A percentile compares a stretch with the other conserved stretches of the same genome.
These are phyloP conservation scores for Cystobasidium ongulense DNA, from an alignment of 768 basidiomycete species.

Conservation along the genomic window DNA sequence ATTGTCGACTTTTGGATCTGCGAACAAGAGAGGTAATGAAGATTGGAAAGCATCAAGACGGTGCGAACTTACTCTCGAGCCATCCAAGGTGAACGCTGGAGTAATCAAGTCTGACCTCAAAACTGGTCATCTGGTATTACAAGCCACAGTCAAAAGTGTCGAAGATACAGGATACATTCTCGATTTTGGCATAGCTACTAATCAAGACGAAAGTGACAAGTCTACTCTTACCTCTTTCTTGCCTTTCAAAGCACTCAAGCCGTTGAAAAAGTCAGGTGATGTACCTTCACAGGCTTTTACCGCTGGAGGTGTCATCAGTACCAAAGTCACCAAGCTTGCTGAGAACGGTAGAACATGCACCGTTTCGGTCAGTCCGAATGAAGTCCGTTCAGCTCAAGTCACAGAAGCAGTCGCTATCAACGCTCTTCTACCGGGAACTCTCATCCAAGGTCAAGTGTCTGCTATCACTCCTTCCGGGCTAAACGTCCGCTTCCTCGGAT, in stretches of 20 bases:
- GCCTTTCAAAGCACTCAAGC: slow-evolving; percentile 62
- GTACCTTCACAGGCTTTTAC: slow-evolving; percentile 45
- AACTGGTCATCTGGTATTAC: slow-evolving; percentile 54
- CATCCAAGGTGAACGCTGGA: slow-evolving; percentile 73
- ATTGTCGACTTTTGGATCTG: slow-evolving; percentile 45
- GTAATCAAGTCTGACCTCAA: slow-evolving; percentile 69
- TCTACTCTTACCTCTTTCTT: slow-evolving; percentile 64
- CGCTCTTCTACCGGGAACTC: slow-evolving; percentile 74
- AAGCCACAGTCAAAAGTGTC: slow-evolving; percentile 64
- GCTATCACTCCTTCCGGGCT: slow-evolving; percentile 64
- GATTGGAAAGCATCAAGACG: slow-evolving; percentile 59
- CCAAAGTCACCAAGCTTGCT: slow-evolving; percentile 60
- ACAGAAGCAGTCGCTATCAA: slow-evolving; percentile 55
- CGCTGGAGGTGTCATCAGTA: slow-evolving; percentile 62
- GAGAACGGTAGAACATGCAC: slow-evolving; percentile 72
- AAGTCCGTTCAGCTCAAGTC: slow-evolving; percentile 51
- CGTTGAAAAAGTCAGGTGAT: slow-evolving; percentile 41
- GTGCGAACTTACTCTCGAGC: slow-evolving; percentile 75
- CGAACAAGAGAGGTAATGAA: slow-evolving; percentile 57
- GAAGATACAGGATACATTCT: slow-evolving; percentile 94
- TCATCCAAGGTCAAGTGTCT: slow-evolving; percentile 75
- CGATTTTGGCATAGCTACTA: slow-evolving; percentile 60
- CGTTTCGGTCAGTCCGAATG: slow-evolving; percentile 54
- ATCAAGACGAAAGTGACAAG: neutral
- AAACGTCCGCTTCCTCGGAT: slow-evolving; percentile 79